Base-by-base conservation (phyloP, 192 early-diverging fungal genomes). In the Coemansia sp. region DNA sequence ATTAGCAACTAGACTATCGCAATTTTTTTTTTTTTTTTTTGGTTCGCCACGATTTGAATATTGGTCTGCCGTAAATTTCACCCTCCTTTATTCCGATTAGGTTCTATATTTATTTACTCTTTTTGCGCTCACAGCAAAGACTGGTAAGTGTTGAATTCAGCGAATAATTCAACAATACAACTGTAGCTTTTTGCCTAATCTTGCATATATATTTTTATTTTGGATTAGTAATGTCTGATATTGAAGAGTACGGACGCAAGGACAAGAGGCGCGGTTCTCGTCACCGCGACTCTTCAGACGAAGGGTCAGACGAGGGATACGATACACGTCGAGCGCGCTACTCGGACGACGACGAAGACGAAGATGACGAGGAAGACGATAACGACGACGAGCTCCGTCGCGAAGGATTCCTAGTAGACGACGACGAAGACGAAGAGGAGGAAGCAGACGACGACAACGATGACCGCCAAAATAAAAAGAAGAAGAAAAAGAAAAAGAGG, bases 331-430 rank as follows among this genome's bases (percentile, higher is more conserved):
- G 85, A 74, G 36, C 29, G 27, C 65, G 35, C n/a, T 69, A 76
- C 37, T 45, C 58, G 32, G 71, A 73, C 38, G 84, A 86, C 8
- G 84, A 84, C 19, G 87, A 87, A 4, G 79, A 84, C 8, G 81
- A 74, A 7, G 88, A 89, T 14, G 91, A 88, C 29, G 84, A 88
- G 57, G 89, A 90, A 43, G 85, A 87, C 43, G 86, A 85, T 36
- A 82, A 92, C 53, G 85, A 86, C 64, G 86, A 87, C 56, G 86
- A 88, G 35, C 67, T 76, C 25, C 85, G 83, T 6, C 85, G 74
- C 43, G 87, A 89, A 59, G 90, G 89, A 1, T 92, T 93, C 59
- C 86, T 93, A 31, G 92, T 91, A 2, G 90, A 91, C 51, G 92
- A 92, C 57, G 89, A 92, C 51, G 88, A 87, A 15, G 78, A 84